phyloP scores from a whole-genome alignment of 129 eudicot species.

The Lactuca saligna region DNA sequence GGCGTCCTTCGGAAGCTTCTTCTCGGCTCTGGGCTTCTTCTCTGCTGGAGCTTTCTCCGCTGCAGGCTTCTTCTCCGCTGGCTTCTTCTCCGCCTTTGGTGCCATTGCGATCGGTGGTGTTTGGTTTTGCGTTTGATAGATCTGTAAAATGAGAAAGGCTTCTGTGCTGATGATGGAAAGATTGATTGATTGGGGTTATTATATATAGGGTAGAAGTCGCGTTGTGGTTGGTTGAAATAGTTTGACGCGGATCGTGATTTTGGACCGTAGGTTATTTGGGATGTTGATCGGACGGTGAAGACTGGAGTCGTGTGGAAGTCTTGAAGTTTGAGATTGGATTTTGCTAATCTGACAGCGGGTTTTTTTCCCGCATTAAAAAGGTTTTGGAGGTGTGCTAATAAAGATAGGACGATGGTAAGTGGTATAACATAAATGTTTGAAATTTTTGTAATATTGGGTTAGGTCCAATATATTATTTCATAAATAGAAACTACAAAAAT shows the following conservation, averaged over 20 bases:
- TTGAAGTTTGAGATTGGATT: background rate
- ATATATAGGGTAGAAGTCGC: constrained; percentile 18
- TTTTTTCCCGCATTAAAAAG: background rate
- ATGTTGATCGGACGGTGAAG: background rate
- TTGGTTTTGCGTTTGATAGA: background rate
- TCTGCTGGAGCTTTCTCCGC: constrained; percentile 37
- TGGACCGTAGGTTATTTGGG: constrained; percentile 5
- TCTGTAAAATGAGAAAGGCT: background rate
- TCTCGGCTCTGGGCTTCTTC: constrained; percentile 33
- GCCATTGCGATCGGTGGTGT: constrained; percentile 26
- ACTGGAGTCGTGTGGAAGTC: background rate
- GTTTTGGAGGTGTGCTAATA: background rate
- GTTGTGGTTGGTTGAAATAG: constrained; percentile 21
- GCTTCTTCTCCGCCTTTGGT: constrained; percentile 60
- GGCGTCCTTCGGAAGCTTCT: constrained; percentile 35
- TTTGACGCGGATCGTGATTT: constrained; percentile 23
- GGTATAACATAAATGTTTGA: too few relatives aligned
- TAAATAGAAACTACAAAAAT: too few relatives aligned
- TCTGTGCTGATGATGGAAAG: background rate
- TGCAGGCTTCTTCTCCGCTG: constrained; percentile 56
- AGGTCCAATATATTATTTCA: too few relatives aligned
- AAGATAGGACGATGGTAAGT: background rate
- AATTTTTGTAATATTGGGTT: background rate
- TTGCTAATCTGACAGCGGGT: background rate
- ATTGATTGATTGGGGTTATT: background rate